Base-by-base conservation (phyloP, 1,284 basidiomycete genomes). In the Vanrija humicola region DNA sequence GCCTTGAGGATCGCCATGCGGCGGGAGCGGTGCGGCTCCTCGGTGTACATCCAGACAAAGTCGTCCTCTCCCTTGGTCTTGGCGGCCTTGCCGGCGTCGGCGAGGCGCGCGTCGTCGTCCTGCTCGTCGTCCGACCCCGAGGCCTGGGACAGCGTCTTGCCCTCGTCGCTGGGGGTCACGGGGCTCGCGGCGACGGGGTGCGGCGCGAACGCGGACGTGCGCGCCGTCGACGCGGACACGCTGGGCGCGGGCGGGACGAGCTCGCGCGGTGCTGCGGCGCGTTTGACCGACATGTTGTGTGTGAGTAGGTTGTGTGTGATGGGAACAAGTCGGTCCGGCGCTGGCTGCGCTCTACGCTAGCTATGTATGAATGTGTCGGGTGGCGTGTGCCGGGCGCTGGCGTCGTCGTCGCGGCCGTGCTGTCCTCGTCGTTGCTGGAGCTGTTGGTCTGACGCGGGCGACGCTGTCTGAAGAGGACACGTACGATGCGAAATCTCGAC, bases 21-120 rank as follows among this genome's bases (percentile, higher is more conserved):
- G 46, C 95, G 80, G 19, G 86, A 85, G 29, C 93, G 83, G 75
- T 98, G 96, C 6, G 95, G 95, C 73, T 98, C 96, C 76, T 98
- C 95, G 1, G 91, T 97, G 83, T 96, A 89, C 54, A 95, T 77
- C 95, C 95, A 98, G 28, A 98, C 79, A 67, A 93, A 93, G 66
- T 93, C 90, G 1, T 81, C 63, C 10, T 66, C 68, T 10, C 54
- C 29, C 45, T 54, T 46, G 25, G 48, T 44, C 16, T 46, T 18
- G 15, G 34, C 52, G 7, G 21, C 26, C 47, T 44, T 49, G 42
- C 52, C 38, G 21, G 23, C 44, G 44, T 34, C 34, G 5, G 55
- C 55, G 42, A 48, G 26, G 48, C 52, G 15, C 21, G 45, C 43
- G 38, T 25, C 40, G 9, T 47, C 46, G 38, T 50, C 44, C 10